These are phyloP conservation scores for Forsythia viridissima DNA, from an alignment of 257 asterid species.

Conservation along the genomic window DNA sequence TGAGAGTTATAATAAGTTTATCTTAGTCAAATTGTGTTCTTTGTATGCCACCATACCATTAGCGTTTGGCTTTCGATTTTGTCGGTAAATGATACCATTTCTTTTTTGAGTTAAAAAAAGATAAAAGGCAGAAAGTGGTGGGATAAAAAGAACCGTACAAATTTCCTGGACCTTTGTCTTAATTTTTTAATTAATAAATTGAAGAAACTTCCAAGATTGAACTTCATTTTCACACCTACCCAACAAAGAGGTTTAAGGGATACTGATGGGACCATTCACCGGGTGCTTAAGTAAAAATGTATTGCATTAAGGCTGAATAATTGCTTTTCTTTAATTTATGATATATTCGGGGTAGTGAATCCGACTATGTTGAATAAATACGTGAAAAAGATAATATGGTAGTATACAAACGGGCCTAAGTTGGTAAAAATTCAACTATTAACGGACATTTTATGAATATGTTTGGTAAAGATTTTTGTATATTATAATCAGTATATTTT, in stretches of 20 bases:
- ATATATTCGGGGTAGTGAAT: background rate
- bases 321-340: background rate
- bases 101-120: background rate
- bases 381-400: background rate
- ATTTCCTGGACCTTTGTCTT: background rate
- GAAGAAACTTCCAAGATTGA: background rate
- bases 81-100: background rate
- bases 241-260: background rate
- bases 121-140: background rate
- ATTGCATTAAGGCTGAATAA: background rate
- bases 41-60: background rate
- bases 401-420: background rate
- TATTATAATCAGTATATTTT: no score
- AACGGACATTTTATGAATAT: no score
- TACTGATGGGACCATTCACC: slow-evolving; percentile 1
- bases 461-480: no score
- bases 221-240: slow-evolving; percentile 1
- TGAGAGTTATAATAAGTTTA: background rate
- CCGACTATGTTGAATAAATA: background rate
- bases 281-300: background rate
- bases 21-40: background rate
- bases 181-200: background rate
- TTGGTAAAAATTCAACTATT: background rate
- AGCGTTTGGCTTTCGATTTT: background rate
- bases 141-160: background rate